phyloP scores from a whole-genome alignment of 345 rosid genomes.

The Salix caprea region DNA sequence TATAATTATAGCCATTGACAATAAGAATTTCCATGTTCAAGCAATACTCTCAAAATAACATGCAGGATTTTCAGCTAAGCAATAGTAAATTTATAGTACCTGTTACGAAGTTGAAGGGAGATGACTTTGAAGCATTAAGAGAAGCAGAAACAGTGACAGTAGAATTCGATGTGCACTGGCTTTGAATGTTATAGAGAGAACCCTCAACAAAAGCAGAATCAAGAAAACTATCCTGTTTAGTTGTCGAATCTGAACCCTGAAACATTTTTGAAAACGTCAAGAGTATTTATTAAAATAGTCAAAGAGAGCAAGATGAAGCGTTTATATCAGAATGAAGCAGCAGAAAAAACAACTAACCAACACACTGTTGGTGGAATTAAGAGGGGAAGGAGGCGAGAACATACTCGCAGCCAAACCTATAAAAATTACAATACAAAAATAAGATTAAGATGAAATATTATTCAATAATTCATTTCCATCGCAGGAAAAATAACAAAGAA shows the following conservation, averaged over 20 bases:
- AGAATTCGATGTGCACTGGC: slow-evolving; percentile 45
- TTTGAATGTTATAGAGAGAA: slow-evolving; percentile 55
- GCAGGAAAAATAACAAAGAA: neutral
- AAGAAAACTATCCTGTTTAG: slow-evolving; percentile 34
- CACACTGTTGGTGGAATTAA: slow-evolving; percentile 39
- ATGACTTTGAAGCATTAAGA: neutral
- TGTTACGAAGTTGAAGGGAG: slow-evolving; percentile 11
- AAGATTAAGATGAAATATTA: neutral
- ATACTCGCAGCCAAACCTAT: slow-evolving; percentile 52
- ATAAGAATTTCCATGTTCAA: no score
- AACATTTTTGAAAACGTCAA: slow-evolving; percentile 16
- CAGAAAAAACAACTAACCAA: slow-evolving; percentile 41
- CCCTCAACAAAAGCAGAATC: slow-evolving; percentile 56
- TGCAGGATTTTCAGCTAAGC: neutral
- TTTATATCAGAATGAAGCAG: neutral
- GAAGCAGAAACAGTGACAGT: slow-evolving; percentile 30
- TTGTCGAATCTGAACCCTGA: slow-evolving; percentile 62
- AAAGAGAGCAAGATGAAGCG: neutral
- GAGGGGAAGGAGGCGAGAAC: slow-evolving; percentile 36
- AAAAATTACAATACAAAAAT: slow-evolving; percentile 6
- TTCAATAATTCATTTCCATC: neutral
- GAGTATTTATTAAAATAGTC: neutral
- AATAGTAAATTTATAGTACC: slow-evolving; percentile 30
- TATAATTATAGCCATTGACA: no score
- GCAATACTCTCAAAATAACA: no score